Evolutionary conservation across 2,329 filamentous ascomycete genomes (phyloP).

Genomic region (Exophiala sideris): DNA sequence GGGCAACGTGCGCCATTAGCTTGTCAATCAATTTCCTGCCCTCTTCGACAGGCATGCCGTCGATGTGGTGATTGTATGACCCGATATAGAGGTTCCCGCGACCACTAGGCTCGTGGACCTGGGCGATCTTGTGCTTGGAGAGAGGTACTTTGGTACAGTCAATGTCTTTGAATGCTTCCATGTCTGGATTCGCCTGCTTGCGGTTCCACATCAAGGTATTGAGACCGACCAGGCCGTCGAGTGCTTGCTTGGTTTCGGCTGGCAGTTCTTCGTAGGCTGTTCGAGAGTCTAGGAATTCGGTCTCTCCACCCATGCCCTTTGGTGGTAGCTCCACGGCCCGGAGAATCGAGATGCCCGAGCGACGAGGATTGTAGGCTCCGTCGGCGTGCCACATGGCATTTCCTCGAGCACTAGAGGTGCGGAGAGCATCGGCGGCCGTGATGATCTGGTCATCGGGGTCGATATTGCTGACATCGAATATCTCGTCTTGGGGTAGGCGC

Average conservation of each 20-base stretch:
- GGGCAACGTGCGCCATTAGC: neutral
- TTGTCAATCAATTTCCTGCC: neutral
- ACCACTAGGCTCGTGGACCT: constrained; percentile 1
- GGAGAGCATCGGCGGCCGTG: neutral
- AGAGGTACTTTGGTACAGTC: neutral
- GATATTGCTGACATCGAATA: constrained; percentile 8
- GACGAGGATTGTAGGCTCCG: neutral
- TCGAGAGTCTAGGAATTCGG: constrained; percentile 5
- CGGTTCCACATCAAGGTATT: constrained; percentile 9
- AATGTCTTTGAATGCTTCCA: constrained; percentile 2
- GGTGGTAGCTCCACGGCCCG: constrained; percentile 4
- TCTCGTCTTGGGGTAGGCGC: constrained; percentile 2
- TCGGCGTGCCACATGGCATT: constrained; percentile 8
- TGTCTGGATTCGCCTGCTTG: constrained; percentile 5
- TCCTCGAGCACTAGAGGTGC: neutral
- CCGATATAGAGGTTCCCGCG: constrained; percentile 8
- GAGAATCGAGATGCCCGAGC: constrained; percentile 1
- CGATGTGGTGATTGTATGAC: constrained; percentile 3
- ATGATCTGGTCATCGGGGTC: constrained; percentile 2
- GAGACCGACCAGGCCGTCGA: constrained; percentile 1
- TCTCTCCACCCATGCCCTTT: constrained; percentile 1
- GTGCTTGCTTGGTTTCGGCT: constrained; percentile 4
- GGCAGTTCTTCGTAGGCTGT: constrained; percentile 11
- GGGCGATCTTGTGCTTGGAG: constrained; percentile 2
- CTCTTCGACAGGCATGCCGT: constrained; percentile 3